Base-by-base conservation (phyloP, 2,329 filamentous ascomycete genomes). In the Cladosporium sp. region DNA sequence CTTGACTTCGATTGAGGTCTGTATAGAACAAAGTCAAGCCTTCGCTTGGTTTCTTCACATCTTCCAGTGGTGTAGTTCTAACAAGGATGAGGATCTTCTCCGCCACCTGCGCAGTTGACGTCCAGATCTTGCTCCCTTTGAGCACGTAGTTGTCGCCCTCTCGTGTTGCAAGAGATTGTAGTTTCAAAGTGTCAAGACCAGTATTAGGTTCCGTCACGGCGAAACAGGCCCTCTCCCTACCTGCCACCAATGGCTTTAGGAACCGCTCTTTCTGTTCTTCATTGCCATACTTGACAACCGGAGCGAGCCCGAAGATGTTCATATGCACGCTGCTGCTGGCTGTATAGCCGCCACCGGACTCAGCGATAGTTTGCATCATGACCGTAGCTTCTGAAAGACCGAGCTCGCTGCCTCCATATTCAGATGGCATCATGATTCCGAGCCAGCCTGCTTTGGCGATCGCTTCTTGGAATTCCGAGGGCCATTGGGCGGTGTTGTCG, bases 341-440 rank as follows among this genome's bases (percentile, higher is more conserved):
- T 1, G 73, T 72, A 66, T 75, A 74, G 1, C 75, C 76, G 4
- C 71, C 76, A 0, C 76, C 76, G 1, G 68, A 73, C 62, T 78
- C 76, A 1, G 76, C 71, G 17, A 78, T 74, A 3, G 76, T 78
- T 58, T 78, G 75, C 74, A 78, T 75, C 76, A 78, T 78, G 3
- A 77, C 68, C 0, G 74, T 72, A 0, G 76, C 76, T 62, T 78
- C 75, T 2, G 73, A 66, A 44, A 71, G 62, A 0, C 76, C 76
- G 1, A 78, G 64, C 32, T 73, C 74, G 1, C 73, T 72, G 0
- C 76, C 76, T 0, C 76, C 75, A 59, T 75, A 76, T 39, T 70
- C 65, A 4, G 68, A 61, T 1, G 76, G 76, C 68, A 78, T 72
- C 56, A 74, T 76, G 35, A 78, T 77, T 0, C 76, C 76, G 3